Conservation (phyloP, 176 grass and related monocot species). For the Triticum timopheevii region DNA sequence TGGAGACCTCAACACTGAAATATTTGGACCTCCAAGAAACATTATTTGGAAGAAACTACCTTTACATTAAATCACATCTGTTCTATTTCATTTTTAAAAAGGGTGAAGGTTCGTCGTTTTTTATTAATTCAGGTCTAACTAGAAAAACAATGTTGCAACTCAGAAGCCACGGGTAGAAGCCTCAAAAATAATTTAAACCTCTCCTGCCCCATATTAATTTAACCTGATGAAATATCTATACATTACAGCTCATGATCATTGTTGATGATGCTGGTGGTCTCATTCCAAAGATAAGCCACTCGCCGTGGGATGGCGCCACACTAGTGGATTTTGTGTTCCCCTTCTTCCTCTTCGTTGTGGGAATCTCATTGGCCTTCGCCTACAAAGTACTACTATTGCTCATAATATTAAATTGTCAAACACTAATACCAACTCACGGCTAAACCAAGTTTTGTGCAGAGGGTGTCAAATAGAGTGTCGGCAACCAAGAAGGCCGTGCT, state of each 20-base stretch:
- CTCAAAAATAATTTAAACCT: neutral
- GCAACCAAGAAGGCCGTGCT: conserved; percentile 63
- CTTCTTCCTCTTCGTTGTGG: conserved; percentile 82
- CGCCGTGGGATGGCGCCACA: conserved; percentile 64
- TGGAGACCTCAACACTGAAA: neutral
- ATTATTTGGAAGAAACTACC: neutral
- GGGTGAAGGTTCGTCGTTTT: no score
- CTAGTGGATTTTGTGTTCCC: conserved; percentile 84
- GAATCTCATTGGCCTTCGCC: conserved; percentile 60
- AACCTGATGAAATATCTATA: neutral
- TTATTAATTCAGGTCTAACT: no score
- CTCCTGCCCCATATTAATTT: neutral
- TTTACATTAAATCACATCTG: no score
- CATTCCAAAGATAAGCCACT: conserved; percentile 68
- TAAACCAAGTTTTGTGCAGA: conserved; percentile 30
- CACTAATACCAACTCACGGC: neutral
- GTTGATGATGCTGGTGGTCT: conserved; percentile 72
- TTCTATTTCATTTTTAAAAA: no score
- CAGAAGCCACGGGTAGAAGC: neutral
- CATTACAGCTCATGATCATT: conserved; percentile 80
- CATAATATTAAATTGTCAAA: neutral
- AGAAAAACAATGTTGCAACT: no score
- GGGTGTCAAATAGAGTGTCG: conserved; percentile 38
- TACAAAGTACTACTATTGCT: conserved; percentile 46
- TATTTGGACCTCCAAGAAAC: neutral